Evolutionary conservation across 1,284 basidiomycete species (phyloP), one percentile per base, ranked within the genome.

Genomic region (Irpex sp.): DNA sequence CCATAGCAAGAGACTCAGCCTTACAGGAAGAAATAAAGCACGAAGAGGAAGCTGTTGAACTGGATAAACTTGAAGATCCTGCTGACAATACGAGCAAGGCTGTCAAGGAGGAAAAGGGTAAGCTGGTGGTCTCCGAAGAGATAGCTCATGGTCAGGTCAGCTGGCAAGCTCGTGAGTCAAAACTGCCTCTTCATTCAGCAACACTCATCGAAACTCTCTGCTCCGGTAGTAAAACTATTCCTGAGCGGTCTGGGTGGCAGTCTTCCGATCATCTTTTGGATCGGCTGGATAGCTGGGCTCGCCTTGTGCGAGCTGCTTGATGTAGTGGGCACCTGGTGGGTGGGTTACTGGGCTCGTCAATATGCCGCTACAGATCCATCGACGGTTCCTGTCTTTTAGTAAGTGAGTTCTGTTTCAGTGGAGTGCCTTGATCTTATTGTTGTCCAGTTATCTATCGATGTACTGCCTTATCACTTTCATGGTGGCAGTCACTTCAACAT

Each of bases 61-160:
- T 78, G 56, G 76, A 70, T 1, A 77, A 78, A 54, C 65, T 78
- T 39, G 81, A 83, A 60, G 63, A 70, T 5, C 68, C 74, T 31
- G 53, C 57, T 15, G 64, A 59, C 33, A 69, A 69, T 39, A 33
- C 31, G 1, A 1, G 31, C 5, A 73, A 73, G 31, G 63, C 69
- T 7, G 71, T 69, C 47, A 73, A 72, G 36, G 62, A 68, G 11
- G 49, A 46, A 19, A 73, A 74, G 53, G 81, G 82, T 0, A 83
- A 84, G 67, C 73, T 88, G 1, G 76, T 86, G 43, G 75, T 85
- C 17, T 83, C 80, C 5, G 87, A 88, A 67, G 86, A 88, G 71
- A 79, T 86, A 58, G 79, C 81, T 3, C 77, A 82, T 61, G 87
- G 86, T 1, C 79, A 82, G 59, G 78, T 87, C 19, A 77, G 83